Base-by-base conservation (phyloP, 176 grass and related monocot species). In the Oryza glaberrima region DNA sequence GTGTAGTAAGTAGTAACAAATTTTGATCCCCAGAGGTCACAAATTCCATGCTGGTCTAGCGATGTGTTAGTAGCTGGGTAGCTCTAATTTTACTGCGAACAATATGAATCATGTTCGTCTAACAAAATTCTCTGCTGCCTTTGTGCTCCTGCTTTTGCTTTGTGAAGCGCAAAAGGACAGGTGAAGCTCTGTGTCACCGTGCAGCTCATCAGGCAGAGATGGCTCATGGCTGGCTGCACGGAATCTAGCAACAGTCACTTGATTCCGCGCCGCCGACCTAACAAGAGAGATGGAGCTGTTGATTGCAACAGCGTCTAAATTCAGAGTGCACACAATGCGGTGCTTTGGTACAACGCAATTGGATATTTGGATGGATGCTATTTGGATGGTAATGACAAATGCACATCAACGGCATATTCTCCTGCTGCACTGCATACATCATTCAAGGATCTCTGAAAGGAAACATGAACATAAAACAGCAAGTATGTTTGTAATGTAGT, bases 11-110 rank as follows among this genome's bases (percentile, higher is more conserved):
- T 52, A 52, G 73, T 72, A 77, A n/a, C 9, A 13, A 15, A 40
- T 54, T 78, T 82, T 78, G 86, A 77, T 65, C 58, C 9, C 17
- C 77, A 25, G 43, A 52, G 60, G 30, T 54, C 40, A 49, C 70
- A 36, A 36, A 63, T 76, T 61, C 17, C 22, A 41, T 67, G 84
- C 22, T 80, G 56, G 20, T 67, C 43, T 34, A 23, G 82, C 67
- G 73, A 77, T 19, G 20, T 12, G 9, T 26, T 65, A 26, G 79
- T 49, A 82, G 70, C 22, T 73, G 43, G 52, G 49, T 76, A 65
- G 51, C 22, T 84, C 43, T 54, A 67, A 40, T 75, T 83, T 54
- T 7, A 25, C 45, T 68, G 13, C 40, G 22, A 76, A 76, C 32
- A 65, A n/a, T 51, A 76, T 25, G 77, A 17, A 48, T 69, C 32